These are phyloP conservation scores for Peronospora destructor DNA, from an alignment of 352 stramenopile genomes.

Conservation along the genomic window DNA sequence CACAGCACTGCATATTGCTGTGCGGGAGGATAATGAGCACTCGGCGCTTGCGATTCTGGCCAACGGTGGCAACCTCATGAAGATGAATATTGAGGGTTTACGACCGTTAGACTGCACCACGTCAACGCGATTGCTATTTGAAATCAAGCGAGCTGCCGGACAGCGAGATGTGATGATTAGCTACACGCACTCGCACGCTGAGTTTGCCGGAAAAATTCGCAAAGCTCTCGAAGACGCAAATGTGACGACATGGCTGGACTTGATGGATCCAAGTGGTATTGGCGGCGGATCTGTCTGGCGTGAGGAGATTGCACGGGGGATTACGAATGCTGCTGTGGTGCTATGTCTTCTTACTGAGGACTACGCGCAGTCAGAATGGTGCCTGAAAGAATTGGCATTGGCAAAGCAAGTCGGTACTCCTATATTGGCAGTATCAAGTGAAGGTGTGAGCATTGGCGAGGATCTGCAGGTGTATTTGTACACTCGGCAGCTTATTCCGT, in stretches of 20 bases:
- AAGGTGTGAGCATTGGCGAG: constrained; percentile 57
- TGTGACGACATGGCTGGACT: constrained; percentile 80
- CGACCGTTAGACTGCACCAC: constrained; percentile 73
- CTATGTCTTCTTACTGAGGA: constrained; percentile 76
- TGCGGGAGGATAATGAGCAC: constrained; percentile 55
- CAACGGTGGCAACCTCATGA: constrained; percentile 65
- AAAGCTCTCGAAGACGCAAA: constrained; percentile 61
- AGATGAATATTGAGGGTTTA: constrained; percentile 60
- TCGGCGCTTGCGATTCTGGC: constrained; percentile 64
- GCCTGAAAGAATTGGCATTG: constrained; percentile 73
- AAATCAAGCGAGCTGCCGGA: constrained; percentile 72
- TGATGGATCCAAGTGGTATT: constrained; percentile 83
- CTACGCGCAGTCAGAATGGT: constrained; percentile 77
- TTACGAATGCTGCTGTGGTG: constrained; percentile 69
- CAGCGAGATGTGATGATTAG: constrained; percentile 84
- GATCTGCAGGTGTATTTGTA: constrained; percentile 82
- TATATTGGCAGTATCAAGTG: constrained; percentile 67
- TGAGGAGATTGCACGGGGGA: constrained; percentile 72
- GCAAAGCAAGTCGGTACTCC: constrained; percentile 76
- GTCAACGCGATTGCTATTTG: constrained; percentile 69
- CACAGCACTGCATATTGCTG: constrained; percentile 67
- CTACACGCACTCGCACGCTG: constrained; percentile 77
- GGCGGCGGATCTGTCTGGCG: constrained; percentile 75
- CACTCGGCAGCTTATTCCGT: constrained; percentile 74
- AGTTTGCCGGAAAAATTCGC: constrained; percentile 78